A percentile compares a stretch with the other conserved stretches of the same genome.
These are phyloP conservation scores for Hygrocybe coccinea DNA, from an alignment of 768 basidiomycete genomes.

Conservation along the genomic window DNA sequence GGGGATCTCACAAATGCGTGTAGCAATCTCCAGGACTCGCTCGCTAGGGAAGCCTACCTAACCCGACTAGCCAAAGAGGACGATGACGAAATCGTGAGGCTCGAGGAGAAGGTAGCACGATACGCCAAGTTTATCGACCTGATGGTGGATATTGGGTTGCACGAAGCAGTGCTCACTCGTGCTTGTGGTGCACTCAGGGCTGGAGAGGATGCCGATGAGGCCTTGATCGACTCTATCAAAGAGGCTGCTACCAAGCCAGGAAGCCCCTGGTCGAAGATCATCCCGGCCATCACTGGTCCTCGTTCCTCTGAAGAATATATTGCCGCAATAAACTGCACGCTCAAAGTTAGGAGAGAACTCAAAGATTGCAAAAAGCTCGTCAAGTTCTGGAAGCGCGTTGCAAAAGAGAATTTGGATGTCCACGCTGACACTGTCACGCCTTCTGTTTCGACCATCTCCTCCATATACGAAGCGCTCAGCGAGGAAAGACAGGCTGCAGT, in stretches of 20 bases:
- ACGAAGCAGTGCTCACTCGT: constrained; percentile 29
- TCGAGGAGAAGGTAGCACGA: constrained; percentile 26
- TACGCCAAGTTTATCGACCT: constrained; percentile 34
- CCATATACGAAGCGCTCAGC: constrained; percentile 13
- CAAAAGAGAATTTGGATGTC: constrained; percentile 17
- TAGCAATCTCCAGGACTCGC: constrained; percentile 24
- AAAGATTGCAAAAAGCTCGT: constrained; percentile 29
- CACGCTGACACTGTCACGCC: constrained; percentile 15
- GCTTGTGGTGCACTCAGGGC: constrained; percentile 27
- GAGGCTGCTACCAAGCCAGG: constrained; percentile 35
- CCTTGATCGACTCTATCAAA: constrained; percentile 41
- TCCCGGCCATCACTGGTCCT: constrained; percentile 30
- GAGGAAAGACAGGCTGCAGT: constrained; percentile 25
- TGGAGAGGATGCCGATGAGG: constrained; percentile 36
- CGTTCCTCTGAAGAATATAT: constrained; percentile 31
- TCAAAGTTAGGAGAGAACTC: constrained; percentile 30
- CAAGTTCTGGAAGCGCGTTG: constrained; percentile 38
- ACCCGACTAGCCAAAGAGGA: constrained; percentile 19
- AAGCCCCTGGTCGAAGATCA: constrained; percentile 41
- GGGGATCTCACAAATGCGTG: constrained; percentile 27
- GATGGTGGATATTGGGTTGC: constrained; percentile 34
- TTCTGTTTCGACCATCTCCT: constrained; percentile 19
- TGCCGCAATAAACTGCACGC: constrained; percentile 30
- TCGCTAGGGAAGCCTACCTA: constrained; percentile 25
- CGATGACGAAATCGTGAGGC: constrained; percentile 23